Evolutionary conservation across 2,329 filamentous ascomycete genomes (phyloP).

Genomic region (Metarhizium anisopliae): DNA sequence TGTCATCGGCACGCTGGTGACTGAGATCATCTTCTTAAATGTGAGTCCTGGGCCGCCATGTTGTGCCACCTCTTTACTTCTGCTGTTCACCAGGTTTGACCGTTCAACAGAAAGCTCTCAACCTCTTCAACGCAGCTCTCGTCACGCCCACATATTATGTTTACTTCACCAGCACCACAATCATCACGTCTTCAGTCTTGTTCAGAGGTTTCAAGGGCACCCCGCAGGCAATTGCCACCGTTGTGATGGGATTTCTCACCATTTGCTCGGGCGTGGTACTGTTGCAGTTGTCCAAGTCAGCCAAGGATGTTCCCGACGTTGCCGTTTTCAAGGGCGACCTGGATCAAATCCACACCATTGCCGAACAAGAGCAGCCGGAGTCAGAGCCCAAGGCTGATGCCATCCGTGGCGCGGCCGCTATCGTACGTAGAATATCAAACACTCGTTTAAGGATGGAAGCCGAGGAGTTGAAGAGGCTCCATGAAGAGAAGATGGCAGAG

Average conservation of each 20-base stretch:
- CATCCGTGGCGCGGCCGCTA: conserved; percentile 81
- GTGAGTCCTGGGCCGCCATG: conserved; percentile 42
- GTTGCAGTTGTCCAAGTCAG: conserved; percentile 92
- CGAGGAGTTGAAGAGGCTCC: conserved; percentile 68
- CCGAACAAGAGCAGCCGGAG: conserved; percentile 92
- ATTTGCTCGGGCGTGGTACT: conserved; percentile 91
- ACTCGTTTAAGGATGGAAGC: conserved; percentile 69
- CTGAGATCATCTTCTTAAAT: conserved; percentile 92
- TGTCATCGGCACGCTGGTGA: conserved; percentile 78
- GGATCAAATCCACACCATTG: conserved; percentile 90
- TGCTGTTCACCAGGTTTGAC: background rate
- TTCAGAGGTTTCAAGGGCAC: conserved; percentile 93
- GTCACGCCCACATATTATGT: conserved; percentile 99
- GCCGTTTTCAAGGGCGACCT: conserved; percentile 89
- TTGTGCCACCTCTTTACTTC: background rate
- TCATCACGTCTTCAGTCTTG: conserved; percentile 84
- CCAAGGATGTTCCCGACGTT: conserved; percentile 91
- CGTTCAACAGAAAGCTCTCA: conserved; percentile 76
- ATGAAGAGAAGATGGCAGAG: conserved; percentile 67
- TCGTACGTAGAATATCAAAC: conserved; percentile 73
- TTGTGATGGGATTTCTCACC: conserved; percentile 86
- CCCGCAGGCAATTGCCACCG: conserved; percentile 68
- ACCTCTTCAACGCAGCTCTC: conserved; percentile 91
- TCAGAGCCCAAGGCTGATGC: conserved; percentile 93
- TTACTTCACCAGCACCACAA: conserved; percentile 92